These are phyloP conservation scores for Talaromyces thailandensis DNA, from an alignment of 495 filamentous ascomycete genomes.

Conservation along the genomic window DNA sequence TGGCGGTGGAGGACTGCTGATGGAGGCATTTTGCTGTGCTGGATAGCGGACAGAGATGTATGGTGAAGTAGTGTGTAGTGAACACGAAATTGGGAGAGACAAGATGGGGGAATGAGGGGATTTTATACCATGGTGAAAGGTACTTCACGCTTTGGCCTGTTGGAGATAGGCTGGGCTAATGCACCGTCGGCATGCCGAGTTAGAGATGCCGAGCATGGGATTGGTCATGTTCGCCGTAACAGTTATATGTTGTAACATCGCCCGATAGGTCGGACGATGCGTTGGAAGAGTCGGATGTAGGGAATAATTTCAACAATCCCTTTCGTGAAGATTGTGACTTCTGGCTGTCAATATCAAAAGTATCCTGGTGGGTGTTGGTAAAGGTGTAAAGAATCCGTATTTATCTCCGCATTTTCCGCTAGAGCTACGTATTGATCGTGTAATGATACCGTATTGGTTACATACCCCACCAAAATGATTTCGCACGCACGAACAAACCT, in stretches of 20 bases:
- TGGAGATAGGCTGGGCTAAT: neutral
- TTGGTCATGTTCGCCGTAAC: constrained; percentile 14
- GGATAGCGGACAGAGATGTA: neutral
- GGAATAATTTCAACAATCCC: too few species aligned
- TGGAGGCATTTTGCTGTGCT: neutral
- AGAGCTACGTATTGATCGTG: neutral
- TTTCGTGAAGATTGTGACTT: neutral
- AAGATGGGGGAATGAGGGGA: neutral
- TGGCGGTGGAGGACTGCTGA: constrained; percentile 37
- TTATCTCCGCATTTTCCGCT: neutral
- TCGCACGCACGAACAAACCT: neutral
- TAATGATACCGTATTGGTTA: neutral
- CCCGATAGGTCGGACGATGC: neutral
- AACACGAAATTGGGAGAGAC: neutral
- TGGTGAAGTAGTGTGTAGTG: too few species aligned
- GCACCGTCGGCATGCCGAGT: constrained; percentile 22
- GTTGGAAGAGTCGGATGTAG: too few species aligned
- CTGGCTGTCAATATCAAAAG: neutral
- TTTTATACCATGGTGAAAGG: neutral
- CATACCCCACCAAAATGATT: neutral
- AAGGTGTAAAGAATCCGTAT: neutral
- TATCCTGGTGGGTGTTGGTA: neutral
- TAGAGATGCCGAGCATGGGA: constrained; percentile 18
- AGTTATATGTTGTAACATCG: neutral
- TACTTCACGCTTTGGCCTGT: neutral